Evolutionary conservation across 805 yeast species (phyloP).

Genomic region (Candida gorgasii): DNA sequence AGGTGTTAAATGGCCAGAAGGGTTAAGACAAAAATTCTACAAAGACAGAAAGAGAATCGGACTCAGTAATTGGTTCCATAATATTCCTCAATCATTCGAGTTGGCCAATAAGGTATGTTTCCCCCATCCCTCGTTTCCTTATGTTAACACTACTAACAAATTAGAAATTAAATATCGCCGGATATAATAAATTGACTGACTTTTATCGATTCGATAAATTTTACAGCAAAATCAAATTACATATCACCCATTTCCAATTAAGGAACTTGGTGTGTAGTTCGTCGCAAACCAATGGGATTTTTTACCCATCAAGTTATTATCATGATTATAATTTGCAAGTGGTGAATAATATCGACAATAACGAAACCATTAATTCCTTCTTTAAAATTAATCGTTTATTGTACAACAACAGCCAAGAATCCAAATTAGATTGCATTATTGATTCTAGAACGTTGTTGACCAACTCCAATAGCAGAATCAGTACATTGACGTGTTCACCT

Average conservation of each 20-base stretch:
- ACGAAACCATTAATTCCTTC: slow-evolving; percentile 31
- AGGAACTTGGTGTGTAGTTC: slow-evolving; percentile 48
- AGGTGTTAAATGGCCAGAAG: slow-evolving; percentile 39
- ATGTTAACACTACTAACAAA: slow-evolving; percentile 18
- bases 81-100: slow-evolving; percentile 35
- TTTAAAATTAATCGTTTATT: slow-evolving; percentile 37
- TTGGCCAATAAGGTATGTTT: slow-evolving; percentile 35
- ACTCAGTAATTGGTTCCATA: slow-evolving; percentile 37
- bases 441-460: slow-evolving; percentile 32
- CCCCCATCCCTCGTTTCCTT: neutral
- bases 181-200: slow-evolving; percentile 28
- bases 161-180: slow-evolving; percentile 23
- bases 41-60: slow-evolving; percentile 37
- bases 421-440: slow-evolving; percentile 39
- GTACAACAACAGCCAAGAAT: slow-evolving; percentile 25
- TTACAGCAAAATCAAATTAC: slow-evolving; percentile 47
- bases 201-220: slow-evolving; percentile 41
- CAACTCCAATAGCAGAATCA: slow-evolving; percentile 42
- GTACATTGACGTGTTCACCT: slow-evolving; percentile 48
- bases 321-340: slow-evolving; percentile 30
- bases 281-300: slow-evolving; percentile 35
- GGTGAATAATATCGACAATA: slow-evolving; percentile 22
- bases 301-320: slow-evolving; percentile 38
- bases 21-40: slow-evolving; percentile 31
- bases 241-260: slow-evolving; percentile 58